A percentile compares a stretch with the other conserved stretches of the same genome.
phyloP scores from a whole-genome alignment of 768 basidiomycete genomes.

The Boletus sensibilis region DNA sequence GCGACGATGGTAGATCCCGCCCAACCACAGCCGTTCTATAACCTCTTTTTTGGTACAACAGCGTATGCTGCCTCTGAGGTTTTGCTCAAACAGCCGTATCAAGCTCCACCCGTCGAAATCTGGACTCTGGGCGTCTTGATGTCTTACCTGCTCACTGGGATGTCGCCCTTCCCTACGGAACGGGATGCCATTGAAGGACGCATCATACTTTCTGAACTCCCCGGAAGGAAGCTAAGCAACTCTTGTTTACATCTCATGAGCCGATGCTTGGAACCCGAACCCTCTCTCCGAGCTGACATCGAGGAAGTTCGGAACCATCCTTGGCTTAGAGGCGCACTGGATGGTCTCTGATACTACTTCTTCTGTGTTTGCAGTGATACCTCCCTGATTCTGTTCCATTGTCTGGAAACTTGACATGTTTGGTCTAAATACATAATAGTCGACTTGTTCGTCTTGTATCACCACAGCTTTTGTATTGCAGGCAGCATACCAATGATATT shows the following conservation, averaged over 20 bases:
- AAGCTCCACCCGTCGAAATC: slow-evolving; percentile 91
- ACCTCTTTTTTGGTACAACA: slow-evolving; percentile 87
- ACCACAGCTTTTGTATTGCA: background rate
- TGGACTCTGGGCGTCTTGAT: slow-evolving; percentile 96
- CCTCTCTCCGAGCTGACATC: slow-evolving; percentile 76
- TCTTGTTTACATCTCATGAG: slow-evolving; percentile 62
- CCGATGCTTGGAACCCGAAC: slow-evolving; percentile 83
- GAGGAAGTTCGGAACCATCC: slow-evolving; percentile 75
- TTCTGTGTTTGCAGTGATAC: slow-evolving; percentile 9
- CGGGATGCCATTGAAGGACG: slow-evolving; percentile 71
- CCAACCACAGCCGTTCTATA: slow-evolving; percentile 64
- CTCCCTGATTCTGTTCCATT: background rate
- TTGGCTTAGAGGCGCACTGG: slow-evolving; percentile 57
- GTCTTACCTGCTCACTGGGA: slow-evolving; percentile 89
- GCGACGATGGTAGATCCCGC: slow-evolving; percentile 71
- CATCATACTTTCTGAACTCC: slow-evolving; percentile 49
- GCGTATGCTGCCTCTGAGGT: slow-evolving; percentile 97
- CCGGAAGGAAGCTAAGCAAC: slow-evolving; percentile 39
- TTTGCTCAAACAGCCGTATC: slow-evolving; percentile 82
- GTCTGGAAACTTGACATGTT: slow-evolving; percentile 6
- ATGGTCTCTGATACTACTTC: slow-evolving; percentile 16
- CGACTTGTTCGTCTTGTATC: slow-evolving; percentile 18
- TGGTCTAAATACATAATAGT: slow-evolving; percentile 6
- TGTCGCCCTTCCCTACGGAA: slow-evolving; percentile 89
- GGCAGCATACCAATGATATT: background rate